These are phyloP conservation scores for Ophiostoma himal-ulmi DNA, from an alignment of 2,329 filamentous ascomycete species.

Conservation along the genomic window DNA sequence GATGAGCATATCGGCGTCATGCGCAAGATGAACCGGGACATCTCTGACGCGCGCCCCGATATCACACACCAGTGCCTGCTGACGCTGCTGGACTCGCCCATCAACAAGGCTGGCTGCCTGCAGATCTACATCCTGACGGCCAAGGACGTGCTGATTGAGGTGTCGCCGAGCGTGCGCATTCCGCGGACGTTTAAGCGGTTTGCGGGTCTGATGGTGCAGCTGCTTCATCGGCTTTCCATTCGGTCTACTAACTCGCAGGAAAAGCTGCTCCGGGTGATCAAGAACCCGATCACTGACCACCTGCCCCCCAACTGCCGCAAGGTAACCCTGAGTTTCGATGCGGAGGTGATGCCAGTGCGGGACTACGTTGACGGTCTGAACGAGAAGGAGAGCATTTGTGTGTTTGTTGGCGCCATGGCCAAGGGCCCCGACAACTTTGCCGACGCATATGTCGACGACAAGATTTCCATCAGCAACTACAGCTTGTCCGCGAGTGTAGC, in stretches of 20 bases:
- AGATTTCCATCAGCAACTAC: constrained; percentile 97
- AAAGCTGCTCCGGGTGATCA: constrained; percentile 94
- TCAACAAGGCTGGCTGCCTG: constrained; percentile 96
- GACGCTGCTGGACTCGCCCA: constrained; percentile 91
- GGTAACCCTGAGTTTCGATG: constrained; percentile 92
- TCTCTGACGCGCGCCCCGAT: constrained; percentile 93
- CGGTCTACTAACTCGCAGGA: constrained; percentile 95
- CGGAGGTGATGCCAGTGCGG: constrained; percentile 75
- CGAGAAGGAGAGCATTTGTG: constrained; percentile 86
- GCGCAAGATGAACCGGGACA: constrained; percentile 99
- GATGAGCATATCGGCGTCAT: constrained; percentile 99
- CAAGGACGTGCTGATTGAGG: constrained; percentile 94
- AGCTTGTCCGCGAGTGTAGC: constrained; percentile 95
- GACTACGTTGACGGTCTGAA: constrained; percentile 80
- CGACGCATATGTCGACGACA: constrained; percentile 89
- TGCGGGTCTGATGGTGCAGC: constrained; percentile 95
- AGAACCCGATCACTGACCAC: constrained; percentile 96
- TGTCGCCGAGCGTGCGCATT: constrained; percentile 95
- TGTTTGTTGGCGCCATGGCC: constrained; percentile 97
- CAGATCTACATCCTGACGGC: constrained; percentile 99
- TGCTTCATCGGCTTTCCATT: constrained; percentile 91
- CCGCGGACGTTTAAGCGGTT: constrained; percentile 98
- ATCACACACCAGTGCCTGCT: constrained; percentile 99
- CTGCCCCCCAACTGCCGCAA: constrained; percentile 96
- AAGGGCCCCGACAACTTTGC: constrained; percentile 95